A percentile compares a stretch with the other conserved stretches of the same genome.
Conservation (phyloP, 2,329 filamentous ascomycete species). For the Beauveria sp. region DNA sequence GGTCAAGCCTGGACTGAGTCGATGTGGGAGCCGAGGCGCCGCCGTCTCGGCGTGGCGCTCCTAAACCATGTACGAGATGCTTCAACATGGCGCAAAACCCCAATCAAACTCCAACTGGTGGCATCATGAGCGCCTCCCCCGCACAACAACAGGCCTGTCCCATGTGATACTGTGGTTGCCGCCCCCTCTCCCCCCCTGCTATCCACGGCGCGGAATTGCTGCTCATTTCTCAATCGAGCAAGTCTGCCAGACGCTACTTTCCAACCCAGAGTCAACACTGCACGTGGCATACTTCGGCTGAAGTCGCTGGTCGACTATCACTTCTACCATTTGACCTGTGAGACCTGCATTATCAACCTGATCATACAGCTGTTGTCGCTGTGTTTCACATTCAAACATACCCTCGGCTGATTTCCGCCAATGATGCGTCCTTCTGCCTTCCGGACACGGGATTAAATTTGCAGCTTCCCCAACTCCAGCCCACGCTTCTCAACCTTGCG, state of each 20-base stretch:
- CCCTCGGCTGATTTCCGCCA: too few species aligned
- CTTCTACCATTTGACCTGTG: not conserved
- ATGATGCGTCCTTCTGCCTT: too few species aligned
- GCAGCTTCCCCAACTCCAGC: not conserved
- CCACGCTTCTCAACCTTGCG: not conserved
- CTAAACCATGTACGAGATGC: not conserved
- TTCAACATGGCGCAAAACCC: not conserved
- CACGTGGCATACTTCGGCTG: not conserved
- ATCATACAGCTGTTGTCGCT: not conserved
- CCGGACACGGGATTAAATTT: not conserved
- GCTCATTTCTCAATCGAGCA: not conserved
- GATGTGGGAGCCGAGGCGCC: not conserved
- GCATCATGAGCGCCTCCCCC: conserved; percentile 1
- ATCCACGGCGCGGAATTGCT: not conserved
- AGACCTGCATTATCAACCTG: not conserved
- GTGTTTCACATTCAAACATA: not conserved
- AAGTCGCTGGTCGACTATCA: not conserved
- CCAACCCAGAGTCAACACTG: conserved; percentile 4
- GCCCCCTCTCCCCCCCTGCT: not conserved
- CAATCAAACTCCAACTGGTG: not conserved
- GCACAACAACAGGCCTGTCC: not conserved
- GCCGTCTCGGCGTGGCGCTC: not conserved
- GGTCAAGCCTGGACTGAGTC: not conserved
- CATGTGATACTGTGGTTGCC: not conserved
- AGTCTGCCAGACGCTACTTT: conserved; percentile 5